Conservation (phyloP, 1,284 basidiomycete species). For the Cryptococcus maquisensis region DNA sequence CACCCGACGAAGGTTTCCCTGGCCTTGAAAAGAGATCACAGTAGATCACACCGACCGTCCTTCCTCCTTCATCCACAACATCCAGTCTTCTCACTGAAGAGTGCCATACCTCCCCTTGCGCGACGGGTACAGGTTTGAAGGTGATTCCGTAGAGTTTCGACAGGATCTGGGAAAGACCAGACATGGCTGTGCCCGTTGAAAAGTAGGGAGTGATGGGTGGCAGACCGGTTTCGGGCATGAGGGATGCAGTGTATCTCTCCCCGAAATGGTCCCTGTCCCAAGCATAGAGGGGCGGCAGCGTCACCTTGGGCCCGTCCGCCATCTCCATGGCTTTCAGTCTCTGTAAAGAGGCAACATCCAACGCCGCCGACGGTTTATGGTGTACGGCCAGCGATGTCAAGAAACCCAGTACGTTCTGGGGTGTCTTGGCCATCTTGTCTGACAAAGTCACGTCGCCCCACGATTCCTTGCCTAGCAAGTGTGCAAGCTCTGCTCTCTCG, state of each 20-base stretch:
- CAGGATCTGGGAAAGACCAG: constrained; percentile 79
- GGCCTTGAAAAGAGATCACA: constrained; percentile 81
- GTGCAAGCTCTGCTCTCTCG: constrained; percentile 72
- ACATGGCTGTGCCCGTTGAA: constrained; percentile 80
- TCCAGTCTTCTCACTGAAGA: constrained; percentile 81
- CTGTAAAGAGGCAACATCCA: constrained; percentile 67
- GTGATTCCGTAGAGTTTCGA: constrained; percentile 77
- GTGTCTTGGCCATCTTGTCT: constrained; percentile 93
- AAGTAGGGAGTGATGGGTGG: constrained; percentile 60
- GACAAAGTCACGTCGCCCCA: constrained; percentile 77
- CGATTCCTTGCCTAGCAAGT: constrained; percentile 72
- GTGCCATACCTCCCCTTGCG: constrained; percentile 82
- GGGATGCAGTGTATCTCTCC: constrained; percentile 28
- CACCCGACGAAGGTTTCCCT: constrained; percentile 75
- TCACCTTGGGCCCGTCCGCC: neutral
- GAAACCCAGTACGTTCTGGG: constrained; percentile 82
- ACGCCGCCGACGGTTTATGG: constrained; percentile 67
- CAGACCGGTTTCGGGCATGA: constrained; percentile 62
- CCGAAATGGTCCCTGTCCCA: constrained; percentile 89
- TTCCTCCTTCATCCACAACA: constrained; percentile 73
- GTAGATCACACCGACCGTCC: constrained; percentile 90
- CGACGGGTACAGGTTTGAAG: constrained; percentile 60
- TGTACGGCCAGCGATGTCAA: constrained; percentile 70
- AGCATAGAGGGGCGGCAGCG: constrained; percentile 66
- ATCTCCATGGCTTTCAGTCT: constrained; percentile 59